Conservation (phyloP, 805 yeast species). For the Ogataea naganishii region DNA sequence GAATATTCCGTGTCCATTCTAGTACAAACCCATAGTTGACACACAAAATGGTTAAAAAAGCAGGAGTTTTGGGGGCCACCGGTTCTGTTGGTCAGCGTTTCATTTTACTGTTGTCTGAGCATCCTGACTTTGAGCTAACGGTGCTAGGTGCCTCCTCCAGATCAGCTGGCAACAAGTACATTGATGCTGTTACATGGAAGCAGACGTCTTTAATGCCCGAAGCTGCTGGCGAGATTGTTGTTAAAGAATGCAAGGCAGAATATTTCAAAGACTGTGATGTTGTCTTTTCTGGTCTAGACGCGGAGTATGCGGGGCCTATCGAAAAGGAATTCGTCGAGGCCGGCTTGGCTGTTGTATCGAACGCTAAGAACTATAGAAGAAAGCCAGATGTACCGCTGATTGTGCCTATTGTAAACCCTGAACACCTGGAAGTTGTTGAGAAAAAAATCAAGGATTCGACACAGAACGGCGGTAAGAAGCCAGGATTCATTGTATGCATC, state of each 20-base stretch:
- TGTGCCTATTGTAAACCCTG: slow-evolving; percentile 92
- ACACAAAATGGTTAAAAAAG: slow-evolving; percentile 31
- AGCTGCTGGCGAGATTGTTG: slow-evolving; percentile 50
- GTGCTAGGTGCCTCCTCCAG: slow-evolving; percentile 90
- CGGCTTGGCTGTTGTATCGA: slow-evolving; percentile 82
- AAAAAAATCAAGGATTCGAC: slow-evolving; percentile 46
- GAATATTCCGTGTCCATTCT: no score
- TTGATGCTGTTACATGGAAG: slow-evolving; percentile 88
- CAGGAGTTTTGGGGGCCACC: slow-evolving; percentile 96
- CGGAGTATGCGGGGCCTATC: slow-evolving; percentile 87
- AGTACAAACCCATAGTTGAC: no score
- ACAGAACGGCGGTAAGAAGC: slow-evolving; percentile 44
- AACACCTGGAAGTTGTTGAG: slow-evolving; percentile 71
- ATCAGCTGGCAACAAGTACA: slow-evolving; percentile 85
- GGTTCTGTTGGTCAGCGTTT: slow-evolving; percentile 98
- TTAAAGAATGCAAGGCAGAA: slow-evolving; percentile 69
- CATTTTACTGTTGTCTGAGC: slow-evolving; percentile 71
- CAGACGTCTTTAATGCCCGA: slow-evolving; percentile 81
- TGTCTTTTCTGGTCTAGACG: slow-evolving; percentile 90
- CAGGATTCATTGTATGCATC: slow-evolving; percentile 88
- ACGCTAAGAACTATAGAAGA: slow-evolving; percentile 94
- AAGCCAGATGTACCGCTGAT: slow-evolving; percentile 80
- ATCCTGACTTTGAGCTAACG: slow-evolving; percentile 81
- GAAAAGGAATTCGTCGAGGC: slow-evolving; percentile 77
- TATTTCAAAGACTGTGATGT: slow-evolving; percentile 84